Conservation (phyloP, 441 rosid species). For the Eutrema salsugineum region DNA sequence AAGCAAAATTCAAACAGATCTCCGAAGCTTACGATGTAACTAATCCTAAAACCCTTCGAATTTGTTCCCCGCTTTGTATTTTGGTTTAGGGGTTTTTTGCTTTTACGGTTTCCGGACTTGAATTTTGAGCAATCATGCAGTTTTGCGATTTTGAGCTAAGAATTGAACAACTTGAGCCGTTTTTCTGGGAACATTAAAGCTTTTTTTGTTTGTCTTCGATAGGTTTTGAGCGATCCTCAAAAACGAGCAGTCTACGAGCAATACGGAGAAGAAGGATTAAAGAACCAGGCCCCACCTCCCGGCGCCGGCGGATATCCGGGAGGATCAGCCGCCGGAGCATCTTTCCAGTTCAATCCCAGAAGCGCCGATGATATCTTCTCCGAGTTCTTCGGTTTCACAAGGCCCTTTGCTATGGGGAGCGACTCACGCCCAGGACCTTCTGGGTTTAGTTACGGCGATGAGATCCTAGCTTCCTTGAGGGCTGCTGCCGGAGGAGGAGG, state of each 20-base stretch:
- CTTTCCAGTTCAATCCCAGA: slow-evolving; percentile 67
- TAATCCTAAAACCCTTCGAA: too few species aligned
- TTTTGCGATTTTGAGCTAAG: too few species aligned
- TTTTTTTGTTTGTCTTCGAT: too few species aligned
- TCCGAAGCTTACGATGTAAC: slow-evolving; percentile 77
- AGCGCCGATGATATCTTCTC: slow-evolving; percentile 79
- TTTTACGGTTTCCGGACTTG: too few species aligned
- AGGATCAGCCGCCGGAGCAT: slow-evolving; percentile 32
- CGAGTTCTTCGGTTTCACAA: slow-evolving; percentile 66
- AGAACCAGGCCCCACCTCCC: slow-evolving; percentile 69
- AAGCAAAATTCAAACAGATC: slow-evolving; percentile 81
- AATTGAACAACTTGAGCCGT: too few species aligned
- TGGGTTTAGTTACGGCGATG: slow-evolving; percentile 59
- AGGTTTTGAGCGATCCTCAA: slow-evolving; percentile 81
- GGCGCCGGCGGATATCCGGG: slow-evolving; percentile 46
- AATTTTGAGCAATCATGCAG: too few species aligned
- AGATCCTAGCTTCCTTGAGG: slow-evolving; percentile 40
- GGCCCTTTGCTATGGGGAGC: slow-evolving; percentile 43
- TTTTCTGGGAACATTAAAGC: too few species aligned
- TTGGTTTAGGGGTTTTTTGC: too few species aligned
- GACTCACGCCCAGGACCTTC: not conserved
- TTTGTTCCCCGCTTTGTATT: too few species aligned
- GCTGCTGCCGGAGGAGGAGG: slow-evolving; percentile 28
- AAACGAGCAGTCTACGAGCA: slow-evolving; percentile 75
- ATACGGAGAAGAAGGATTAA: slow-evolving; percentile 82